These are phyloP conservation scores for Nadsonia commutata DNA, from an alignment of 1,139 yeast genomes.

Conservation along the genomic window DNA sequence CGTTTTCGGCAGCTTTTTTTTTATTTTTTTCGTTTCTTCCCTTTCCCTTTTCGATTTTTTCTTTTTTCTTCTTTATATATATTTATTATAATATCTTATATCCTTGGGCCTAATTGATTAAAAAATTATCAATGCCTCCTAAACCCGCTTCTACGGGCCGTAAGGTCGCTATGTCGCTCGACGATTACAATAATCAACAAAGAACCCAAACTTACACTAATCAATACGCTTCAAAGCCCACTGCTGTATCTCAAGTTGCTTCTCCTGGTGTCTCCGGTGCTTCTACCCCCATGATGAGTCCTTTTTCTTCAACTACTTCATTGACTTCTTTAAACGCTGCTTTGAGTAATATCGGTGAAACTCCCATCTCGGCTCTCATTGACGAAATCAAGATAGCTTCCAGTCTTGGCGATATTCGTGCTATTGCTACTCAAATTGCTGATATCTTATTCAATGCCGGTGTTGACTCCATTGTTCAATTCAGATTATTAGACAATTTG, in stretches of 20 bases:
- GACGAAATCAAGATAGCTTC: constrained; percentile 40
- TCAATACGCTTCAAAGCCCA: not conserved
- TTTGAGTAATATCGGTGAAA: constrained; percentile 44
- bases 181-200: not conserved
- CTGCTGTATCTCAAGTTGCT: constrained; percentile 1
- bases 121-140: constrained; percentile 2
- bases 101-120: not conserved
- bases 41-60: not conserved
- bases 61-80: not conserved
- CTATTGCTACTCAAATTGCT: constrained; percentile 44
- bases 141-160: constrained; percentile 2
- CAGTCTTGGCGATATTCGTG: constrained; percentile 49
- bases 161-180: constrained; percentile 1
- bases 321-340: constrained; percentile 61
- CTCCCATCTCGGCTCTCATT: constrained; percentile 58
- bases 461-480: constrained; percentile 38
- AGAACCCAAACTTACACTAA: not conserved
- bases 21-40: not conserved
- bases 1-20: not conserved
- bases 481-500: constrained; percentile 51
- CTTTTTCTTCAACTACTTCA: constrained; percentile 45
- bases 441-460: constrained; percentile 35
- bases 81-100: not conserved
- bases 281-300: constrained; percentile 12
- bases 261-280: constrained; percentile 7